Base-by-base conservation (phyloP, 2,329 filamentous ascomycete species). In the Neonectria coccinea region DNA sequence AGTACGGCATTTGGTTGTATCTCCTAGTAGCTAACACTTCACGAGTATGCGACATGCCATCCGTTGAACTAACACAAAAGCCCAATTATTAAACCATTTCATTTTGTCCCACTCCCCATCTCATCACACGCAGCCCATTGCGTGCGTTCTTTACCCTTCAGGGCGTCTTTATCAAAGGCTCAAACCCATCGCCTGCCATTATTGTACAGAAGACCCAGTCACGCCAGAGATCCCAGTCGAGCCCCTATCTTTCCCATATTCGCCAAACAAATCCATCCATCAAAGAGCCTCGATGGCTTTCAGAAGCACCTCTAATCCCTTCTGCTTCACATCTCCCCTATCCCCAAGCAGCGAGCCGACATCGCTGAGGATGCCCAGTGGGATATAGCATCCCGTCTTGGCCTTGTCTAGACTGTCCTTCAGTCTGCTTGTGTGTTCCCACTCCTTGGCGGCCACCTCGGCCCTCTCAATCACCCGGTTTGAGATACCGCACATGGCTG, bases 401-500 rank as follows among this genome's bases (percentile, higher is more conserved):
- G 91, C 92, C 72, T 89, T 89, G 72, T 97, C 93, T 65, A 97
- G 82, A 64, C 92, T 94, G 78, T 97, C 94, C 79, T 94, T 96
- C 67, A 98, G 84, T 20, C 93, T 85, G 71, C 92, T 95, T 0
- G 96, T 98, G 78, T 97, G 94, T 81, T 99, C 96, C 94, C 96
- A 98, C 74, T 94, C 92, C 71, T 86, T 89, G 1, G 96, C 96
- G 6, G 96, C 96, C 22, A 90, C 88, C 79, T 99, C 96, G 0
- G 96, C 96, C 22, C 91, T 84, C 75, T 94, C 90, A 66, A 99
- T 93, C 16, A 99, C 89, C 59, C 90, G 90, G 48, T 84, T 83
- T 0, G 93, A 89, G 68, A 99, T 98, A 1, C 96, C 96, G 73
- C 96, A 99, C 96, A 99, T 99, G 65, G 93, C 91, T 1, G 96